phyloP scores from a whole-genome alignment of 2,329 filamentous ascomycete species.

The Trichoderma atroviride region DNA sequence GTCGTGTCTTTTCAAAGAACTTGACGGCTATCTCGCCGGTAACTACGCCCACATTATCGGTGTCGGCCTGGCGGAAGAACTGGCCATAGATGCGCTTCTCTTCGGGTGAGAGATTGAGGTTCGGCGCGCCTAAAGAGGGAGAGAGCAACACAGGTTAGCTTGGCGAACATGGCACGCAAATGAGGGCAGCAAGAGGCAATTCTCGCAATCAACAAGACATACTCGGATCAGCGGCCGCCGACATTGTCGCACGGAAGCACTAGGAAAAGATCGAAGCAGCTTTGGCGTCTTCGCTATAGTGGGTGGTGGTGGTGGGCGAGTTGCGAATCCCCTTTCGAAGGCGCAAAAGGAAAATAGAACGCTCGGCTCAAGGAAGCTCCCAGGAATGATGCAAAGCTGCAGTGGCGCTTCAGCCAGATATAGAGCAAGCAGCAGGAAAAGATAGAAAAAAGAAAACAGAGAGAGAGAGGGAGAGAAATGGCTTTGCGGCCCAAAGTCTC shows the following conservation, averaged over 20 bases:
- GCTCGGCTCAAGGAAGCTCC: not conserved
- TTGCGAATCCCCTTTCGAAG: slow-evolving; percentile 5
- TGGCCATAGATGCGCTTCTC: slow-evolving; percentile 94
- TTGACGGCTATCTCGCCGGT: slow-evolving; percentile 95
- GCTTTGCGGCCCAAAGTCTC: slow-evolving; percentile 19
- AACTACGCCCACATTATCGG: slow-evolving; percentile 87
- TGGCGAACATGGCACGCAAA: not conserved
- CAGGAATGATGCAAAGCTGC: not conserved
- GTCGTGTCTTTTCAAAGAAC: slow-evolving; percentile 95
- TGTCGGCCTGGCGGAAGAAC: slow-evolving; percentile 90
- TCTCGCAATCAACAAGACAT: slow-evolving; percentile 3
- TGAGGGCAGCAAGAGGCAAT: not conserved
- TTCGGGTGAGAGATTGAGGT: slow-evolving; percentile 83
- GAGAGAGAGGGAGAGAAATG: not conserved
- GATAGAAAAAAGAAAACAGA: not conserved
- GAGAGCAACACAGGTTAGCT: slow-evolving; percentile 10
- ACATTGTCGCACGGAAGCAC: slow-evolving; percentile 32
- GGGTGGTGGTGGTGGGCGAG: not conserved
- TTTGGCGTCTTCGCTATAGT: slow-evolving; percentile 6
- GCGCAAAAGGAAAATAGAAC: slow-evolving; percentile 4
- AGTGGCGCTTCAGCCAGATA: not conserved
- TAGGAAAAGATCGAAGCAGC: slow-evolving; percentile 6
- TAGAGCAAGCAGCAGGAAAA: not conserved
- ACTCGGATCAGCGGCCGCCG: slow-evolving; percentile 34
- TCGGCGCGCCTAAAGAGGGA: slow-evolving; percentile 54